A percentile compares a stretch with the other conserved stretches of the same genome.
phyloP scores from a whole-genome alignment of 805 yeast species.

The Kazachstania kunashirensis region DNA sequence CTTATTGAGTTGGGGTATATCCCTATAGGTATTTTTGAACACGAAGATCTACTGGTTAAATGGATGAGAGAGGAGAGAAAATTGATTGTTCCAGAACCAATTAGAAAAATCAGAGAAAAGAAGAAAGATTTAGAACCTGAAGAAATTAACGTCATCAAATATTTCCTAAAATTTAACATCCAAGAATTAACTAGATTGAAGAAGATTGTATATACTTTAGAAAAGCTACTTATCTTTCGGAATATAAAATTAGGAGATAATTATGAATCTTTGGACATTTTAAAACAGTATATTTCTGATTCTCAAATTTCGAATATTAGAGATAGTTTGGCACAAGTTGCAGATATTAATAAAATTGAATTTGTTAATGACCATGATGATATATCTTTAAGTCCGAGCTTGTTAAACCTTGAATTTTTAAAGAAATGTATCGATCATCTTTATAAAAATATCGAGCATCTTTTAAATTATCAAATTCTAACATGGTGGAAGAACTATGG shows the following conservation, averaged over 20 bases:
- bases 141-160: slow-evolving; percentile 20
- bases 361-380: slow-evolving; percentile 1
- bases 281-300: slow-evolving; percentile 1
- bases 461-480: slow-evolving; percentile 30
- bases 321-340: not conserved
- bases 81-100: not conserved
- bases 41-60: slow-evolving; percentile 8
- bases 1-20: slow-evolving; percentile 7
- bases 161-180: slow-evolving; percentile 18
- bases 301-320: not conserved
- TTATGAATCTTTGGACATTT: slow-evolving; percentile 6
- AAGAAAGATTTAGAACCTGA: slow-evolving; percentile 19
- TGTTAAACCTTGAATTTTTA: slow-evolving; percentile 9
- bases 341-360: not conserved
- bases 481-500: slow-evolving; percentile 40
- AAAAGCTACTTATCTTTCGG: slow-evolving; percentile 16
- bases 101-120: not conserved
- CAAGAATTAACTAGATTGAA: slow-evolving; percentile 14
- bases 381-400: not conserved
- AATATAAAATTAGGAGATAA: slow-evolving; percentile 16
- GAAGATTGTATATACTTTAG: slow-evolving; percentile 8
- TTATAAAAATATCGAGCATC: slow-evolving; percentile 23
- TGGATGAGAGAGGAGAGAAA: slow-evolving; percentile 14
- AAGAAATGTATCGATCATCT: slow-evolving; percentile 19
- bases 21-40: slow-evolving; percentile 4